Base-by-base conservation (phyloP, 305 asterid genomes). In the Plantago rigida region DNA sequence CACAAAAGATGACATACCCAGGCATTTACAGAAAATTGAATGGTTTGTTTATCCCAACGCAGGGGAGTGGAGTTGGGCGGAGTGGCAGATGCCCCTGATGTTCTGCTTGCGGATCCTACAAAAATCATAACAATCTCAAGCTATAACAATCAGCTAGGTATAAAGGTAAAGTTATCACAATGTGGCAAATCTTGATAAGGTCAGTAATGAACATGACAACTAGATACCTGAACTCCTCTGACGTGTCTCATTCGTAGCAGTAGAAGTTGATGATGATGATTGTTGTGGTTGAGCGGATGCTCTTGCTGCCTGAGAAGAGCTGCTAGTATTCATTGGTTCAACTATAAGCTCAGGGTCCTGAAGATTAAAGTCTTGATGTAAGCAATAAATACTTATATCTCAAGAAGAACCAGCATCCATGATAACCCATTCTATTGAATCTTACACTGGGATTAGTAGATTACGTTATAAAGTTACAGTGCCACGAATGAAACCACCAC, bases 11-110 rank as follows among this genome's bases (percentile, higher is more conserved):
- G 72, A 60, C 79, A 59, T 86, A 92, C 99, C 99, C 99, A 92
- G 70, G 99, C 96, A 76, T 92, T 87, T 74, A 89, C 91, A 41
- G 97, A 83, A 77, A 92, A 89, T 52, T 78, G 97, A 58, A 86
- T 77, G 50, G 97, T 89, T 56, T 78, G 84, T 41, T 64, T 76
- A 79, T 92, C 87, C 91, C 89, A 86, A 59, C 77, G 87, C 75
- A 89, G 71, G 61, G 95, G 73, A n/a, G 80, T 63, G 62, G 95
- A 31, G 72, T 63, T 74, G 5, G 26, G 26, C 26, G 85, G 75
- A 71, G 80, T 66, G 51, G 85, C 48, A 13, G 90, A 75, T 58
- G 90, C 51, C 62, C 86, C 95, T 5, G 93, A 64, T 34, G 98
- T 70, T 80, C 97, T 82, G 72, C 72, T 73, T 64, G 87, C 72